A percentile compares a stretch with the other conserved stretches of the same genome.
Evolutionary conservation across 2,329 filamentous ascomycete genomes (phyloP).

Genomic region (Paecilomyces dactylethromorphus): DNA sequence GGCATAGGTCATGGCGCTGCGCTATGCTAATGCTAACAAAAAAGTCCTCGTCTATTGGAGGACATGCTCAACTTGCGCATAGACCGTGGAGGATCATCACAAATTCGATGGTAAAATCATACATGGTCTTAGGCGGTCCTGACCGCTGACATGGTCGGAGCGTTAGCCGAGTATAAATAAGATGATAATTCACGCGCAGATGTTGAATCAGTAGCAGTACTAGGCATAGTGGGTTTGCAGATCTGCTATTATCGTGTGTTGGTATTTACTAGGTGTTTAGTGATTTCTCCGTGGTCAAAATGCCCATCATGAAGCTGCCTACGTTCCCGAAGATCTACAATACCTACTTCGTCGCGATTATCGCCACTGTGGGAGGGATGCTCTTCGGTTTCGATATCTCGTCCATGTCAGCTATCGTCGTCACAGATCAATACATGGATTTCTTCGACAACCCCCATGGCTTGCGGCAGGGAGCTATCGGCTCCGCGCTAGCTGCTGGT

Average conservation of each 20-base stretch:
- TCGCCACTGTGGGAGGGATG: constrained; percentile 49
- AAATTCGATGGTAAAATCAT: not conserved
- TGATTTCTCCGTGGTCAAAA: constrained; percentile 2
- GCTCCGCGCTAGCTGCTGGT: constrained; percentile 43
- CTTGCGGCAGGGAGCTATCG: constrained; percentile 44
- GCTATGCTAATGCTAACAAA: not conserved
- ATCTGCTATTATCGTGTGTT: not conserved
- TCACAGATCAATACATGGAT: constrained; percentile 42
- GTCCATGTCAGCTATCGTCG: constrained; percentile 48
- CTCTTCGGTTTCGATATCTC: constrained; percentile 52
- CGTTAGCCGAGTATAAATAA: not conserved
- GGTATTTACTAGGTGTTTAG: not conserved
- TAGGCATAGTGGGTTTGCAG: not conserved
- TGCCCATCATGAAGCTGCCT: constrained; percentile 8
- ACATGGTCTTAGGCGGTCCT: not conserved
- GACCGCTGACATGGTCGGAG: not conserved
- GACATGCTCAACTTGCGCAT: not conserved
- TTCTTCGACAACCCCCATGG: constrained; percentile 48
- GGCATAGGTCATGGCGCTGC: not conserved
- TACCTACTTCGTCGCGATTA: constrained; percentile 46
- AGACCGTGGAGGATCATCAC: not conserved
- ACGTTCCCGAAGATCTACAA: constrained; percentile 49
- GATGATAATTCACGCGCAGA: not conserved
- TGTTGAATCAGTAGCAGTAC: not conserved
- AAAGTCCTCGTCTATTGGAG: not conserved